These are phyloP conservation scores for Mallotus repandus DNA, from an alignment of 441 rosid genomes.

Conservation along the genomic window DNA sequence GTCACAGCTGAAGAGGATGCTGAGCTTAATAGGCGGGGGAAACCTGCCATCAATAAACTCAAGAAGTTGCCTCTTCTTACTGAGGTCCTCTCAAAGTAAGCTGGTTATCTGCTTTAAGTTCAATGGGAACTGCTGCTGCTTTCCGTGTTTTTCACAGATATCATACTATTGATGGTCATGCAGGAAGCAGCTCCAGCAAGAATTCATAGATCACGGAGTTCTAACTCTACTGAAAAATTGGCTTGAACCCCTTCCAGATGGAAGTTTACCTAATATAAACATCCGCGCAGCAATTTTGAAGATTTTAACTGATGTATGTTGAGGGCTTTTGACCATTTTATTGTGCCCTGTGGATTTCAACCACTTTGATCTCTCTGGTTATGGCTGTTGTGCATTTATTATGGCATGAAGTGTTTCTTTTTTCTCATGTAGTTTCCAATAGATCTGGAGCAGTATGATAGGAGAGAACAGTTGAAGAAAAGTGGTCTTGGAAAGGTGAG, in stretches of 20 bases:
- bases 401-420: constrained; percentile 24
- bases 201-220: constrained; percentile 95
- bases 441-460: constrained; percentile 91
- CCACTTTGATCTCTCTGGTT: neutral
- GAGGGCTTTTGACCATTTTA: constrained; percentile 2
- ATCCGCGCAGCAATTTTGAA: constrained; percentile 84
- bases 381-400: constrained; percentile 17
- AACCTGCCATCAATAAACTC: constrained; percentile 94
- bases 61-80: constrained; percentile 88
- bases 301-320: constrained; percentile 73
- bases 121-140: neutral
- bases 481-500: constrained; percentile 98
- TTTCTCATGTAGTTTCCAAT: constrained; percentile 65
- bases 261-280: constrained; percentile 91
- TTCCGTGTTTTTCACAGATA: constrained; percentile 10
- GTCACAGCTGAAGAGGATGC: constrained; percentile 95
- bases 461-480: constrained; percentile 89
- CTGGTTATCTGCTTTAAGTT: constrained; percentile 7
- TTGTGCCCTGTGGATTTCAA: neutral
- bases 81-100: constrained; percentile 96
- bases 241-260: constrained; percentile 99
- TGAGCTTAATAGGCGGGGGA: constrained; percentile 78
- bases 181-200: constrained; percentile 98
- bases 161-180: constrained; percentile 15
- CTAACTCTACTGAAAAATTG: constrained; percentile 80